phyloP scores from a whole-genome alignment of 2,329 filamentous ascomycete genomes.

The Endoconidiophora laricicola region DNA sequence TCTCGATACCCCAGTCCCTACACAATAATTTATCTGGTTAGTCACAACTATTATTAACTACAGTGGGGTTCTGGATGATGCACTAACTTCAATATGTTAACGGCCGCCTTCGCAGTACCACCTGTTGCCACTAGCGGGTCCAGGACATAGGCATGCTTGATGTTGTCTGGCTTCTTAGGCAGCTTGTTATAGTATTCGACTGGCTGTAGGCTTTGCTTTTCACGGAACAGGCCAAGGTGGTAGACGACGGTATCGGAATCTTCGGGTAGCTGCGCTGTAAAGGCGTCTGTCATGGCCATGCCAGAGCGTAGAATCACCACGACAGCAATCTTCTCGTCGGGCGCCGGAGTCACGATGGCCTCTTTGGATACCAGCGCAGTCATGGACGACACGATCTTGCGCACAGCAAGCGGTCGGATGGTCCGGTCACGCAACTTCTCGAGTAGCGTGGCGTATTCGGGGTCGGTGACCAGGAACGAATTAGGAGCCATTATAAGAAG shows the following conservation, averaged over 20 bases:
- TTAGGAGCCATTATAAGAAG: constrained; percentile 6
- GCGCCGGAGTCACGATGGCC: constrained; percentile 12
- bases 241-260: constrained; percentile 68
- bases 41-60: background rate
- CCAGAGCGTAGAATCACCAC: constrained; percentile 23
- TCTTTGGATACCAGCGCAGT: constrained; percentile 16
- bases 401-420: constrained; percentile 14
- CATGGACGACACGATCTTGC: constrained; percentile 15
- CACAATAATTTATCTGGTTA: background rate
- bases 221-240: constrained; percentile 88
- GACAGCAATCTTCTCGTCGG: constrained; percentile 19
- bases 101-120: constrained; percentile 74
- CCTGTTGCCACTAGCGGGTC: constrained; percentile 92
- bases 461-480: constrained; percentile 6
- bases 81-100: constrained; percentile 50
- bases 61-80: constrained; percentile 15
- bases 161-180: constrained; percentile 45
- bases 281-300: constrained; percentile 23
- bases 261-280: constrained; percentile 64
- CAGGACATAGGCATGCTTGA: constrained; percentile 57
- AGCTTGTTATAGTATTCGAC: constrained; percentile 99
- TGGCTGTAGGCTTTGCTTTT: constrained; percentile 69
- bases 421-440: constrained; percentile 13
- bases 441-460: constrained; percentile 9
- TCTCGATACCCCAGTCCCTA: constrained; percentile 72